Conservation (phyloP, 192 early-diverging fungal genomes). For the Piromyces finnis region DNA sequence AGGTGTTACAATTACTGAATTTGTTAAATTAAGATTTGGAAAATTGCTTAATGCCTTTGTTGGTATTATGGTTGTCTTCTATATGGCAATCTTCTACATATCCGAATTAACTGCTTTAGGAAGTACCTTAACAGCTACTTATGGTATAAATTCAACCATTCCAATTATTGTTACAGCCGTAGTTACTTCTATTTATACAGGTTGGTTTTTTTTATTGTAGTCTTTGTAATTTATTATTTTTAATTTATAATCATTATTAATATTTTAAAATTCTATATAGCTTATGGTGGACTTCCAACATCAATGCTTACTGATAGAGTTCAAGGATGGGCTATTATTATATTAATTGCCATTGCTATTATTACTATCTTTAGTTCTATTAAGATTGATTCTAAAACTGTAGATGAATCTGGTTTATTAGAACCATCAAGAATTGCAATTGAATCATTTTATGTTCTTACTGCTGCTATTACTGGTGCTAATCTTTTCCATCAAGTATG, state of each 20-base stretch:
- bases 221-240: too few species aligned
- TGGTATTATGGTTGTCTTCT: constrained; percentile 33
- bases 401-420: constrained; percentile 24
- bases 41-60: constrained; percentile 31
- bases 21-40: constrained; percentile 42
- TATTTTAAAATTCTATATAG: too few species aligned
- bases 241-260: too few species aligned
- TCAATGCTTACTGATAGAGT: constrained; percentile 42
- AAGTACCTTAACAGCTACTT: constrained; percentile 28
- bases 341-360: constrained; percentile 25
- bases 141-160: constrained; percentile 29
- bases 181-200: constrained; percentile 45
- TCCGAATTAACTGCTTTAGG: constrained; percentile 49
- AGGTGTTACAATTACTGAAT: constrained; percentile 45
- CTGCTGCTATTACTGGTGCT: constrained; percentile 35
- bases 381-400: constrained; percentile 21
- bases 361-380: constrained; percentile 32
- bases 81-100: constrained; percentile 40
- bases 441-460: constrained; percentile 39
- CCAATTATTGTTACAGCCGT: constrained; percentile 37
- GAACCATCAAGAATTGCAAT: constrained; percentile 45
- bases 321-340: constrained; percentile 33
- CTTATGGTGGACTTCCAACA: constrained; percentile 47
- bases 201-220: neutral
- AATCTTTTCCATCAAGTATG: constrained; percentile 43